These are phyloP conservation scores for Anacardium occidentale DNA, from an alignment of 345 rosid species.

Conservation along the genomic window DNA sequence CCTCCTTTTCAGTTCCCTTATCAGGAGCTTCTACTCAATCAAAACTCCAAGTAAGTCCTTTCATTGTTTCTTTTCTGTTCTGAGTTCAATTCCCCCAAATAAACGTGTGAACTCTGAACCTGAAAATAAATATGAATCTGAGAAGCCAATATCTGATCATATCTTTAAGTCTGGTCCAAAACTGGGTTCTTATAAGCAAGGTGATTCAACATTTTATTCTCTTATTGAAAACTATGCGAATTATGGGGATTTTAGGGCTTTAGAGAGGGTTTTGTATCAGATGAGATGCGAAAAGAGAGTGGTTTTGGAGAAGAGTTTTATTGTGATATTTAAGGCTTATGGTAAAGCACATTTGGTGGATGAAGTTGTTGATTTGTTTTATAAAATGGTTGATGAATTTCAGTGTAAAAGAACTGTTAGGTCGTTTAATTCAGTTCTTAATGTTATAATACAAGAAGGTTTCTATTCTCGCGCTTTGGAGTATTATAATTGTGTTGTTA, in stretches of 20 bases:
- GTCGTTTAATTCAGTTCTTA: slow-evolving; percentile 87
- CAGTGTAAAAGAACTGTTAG: slow-evolving; percentile 66
- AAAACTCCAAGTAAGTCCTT: slow-evolving; percentile 36
- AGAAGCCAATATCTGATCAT: slow-evolving; percentile 47
- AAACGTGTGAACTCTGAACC: slow-evolving; percentile 25
- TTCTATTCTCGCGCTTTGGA: slow-evolving; percentile 56
- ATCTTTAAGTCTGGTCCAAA: slow-evolving; percentile 49
- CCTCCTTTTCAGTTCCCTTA: slow-evolving; percentile 18
- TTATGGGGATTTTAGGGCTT: slow-evolving; percentile 51
- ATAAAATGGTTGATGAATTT: slow-evolving; percentile 59
- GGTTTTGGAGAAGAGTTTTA: slow-evolving; percentile 53
- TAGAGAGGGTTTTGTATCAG: slow-evolving; percentile 57
- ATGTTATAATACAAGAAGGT: slow-evolving; percentile 61
- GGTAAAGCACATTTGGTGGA: slow-evolving; percentile 66
- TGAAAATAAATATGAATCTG: slow-evolving; percentile 16
- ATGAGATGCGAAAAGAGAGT: slow-evolving; percentile 63
- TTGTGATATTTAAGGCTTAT: slow-evolving; percentile 65
- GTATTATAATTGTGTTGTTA: slow-evolving; percentile 54
- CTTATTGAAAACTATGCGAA: slow-evolving; percentile 59
- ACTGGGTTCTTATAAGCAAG: slow-evolving; percentile 63
- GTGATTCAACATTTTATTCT: slow-evolving; percentile 77
- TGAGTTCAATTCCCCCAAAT: slow-evolving; percentile 15
- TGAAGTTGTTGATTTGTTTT: slow-evolving; percentile 64
- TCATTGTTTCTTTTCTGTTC: slow-evolving; percentile 22
- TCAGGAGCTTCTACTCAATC: slow-evolving; percentile 29